Conservation (phyloP, 345 rosid species). For the Orychophragmus violaceus region DNA sequence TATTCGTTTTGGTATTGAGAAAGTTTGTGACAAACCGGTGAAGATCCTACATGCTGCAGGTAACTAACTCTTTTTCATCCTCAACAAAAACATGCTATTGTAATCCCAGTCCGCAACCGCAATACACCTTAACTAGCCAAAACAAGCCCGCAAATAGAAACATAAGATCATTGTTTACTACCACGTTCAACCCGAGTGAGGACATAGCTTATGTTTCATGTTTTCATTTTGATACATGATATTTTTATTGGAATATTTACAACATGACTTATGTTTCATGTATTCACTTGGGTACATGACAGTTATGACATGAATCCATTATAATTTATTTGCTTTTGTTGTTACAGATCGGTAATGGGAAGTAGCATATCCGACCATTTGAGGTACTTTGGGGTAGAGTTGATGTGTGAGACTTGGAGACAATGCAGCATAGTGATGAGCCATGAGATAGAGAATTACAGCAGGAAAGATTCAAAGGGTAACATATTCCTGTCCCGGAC, state of each 20-base stretch:
- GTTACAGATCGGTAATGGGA: slow-evolving; percentile 67
- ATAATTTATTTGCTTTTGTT: not conserved
- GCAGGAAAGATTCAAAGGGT: slow-evolving; percentile 53
- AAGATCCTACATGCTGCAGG: slow-evolving; percentile 85
- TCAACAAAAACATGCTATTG: not conserved
- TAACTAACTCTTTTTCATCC: not conserved
- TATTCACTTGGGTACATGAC: not conserved
- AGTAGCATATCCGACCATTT: slow-evolving; percentile 72
- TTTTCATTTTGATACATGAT: not conserved
- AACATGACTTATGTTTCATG: not conserved
- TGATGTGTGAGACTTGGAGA: slow-evolving; percentile 54
- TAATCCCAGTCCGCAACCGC: not conserved
- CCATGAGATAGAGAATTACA: slow-evolving; percentile 28
- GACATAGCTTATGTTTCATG: not conserved
- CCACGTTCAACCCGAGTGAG: not conserved
- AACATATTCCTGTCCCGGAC: slow-evolving; percentile 50
- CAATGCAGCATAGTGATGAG: slow-evolving; percentile 70
- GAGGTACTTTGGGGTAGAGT: slow-evolving; percentile 54
- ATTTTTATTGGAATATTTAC: not conserved
- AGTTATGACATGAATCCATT: not conserved
- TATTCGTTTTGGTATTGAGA: slow-evolving; percentile 42
- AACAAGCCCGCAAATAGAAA: not conserved
- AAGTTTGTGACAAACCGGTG: slow-evolving; percentile 75
- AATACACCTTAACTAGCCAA: not conserved
- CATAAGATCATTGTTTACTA: not conserved